These are phyloP conservation scores for Podochytrium sp. DNA, from an alignment of 192 early-diverging fungal genomes.

Conservation along the genomic window DNA sequence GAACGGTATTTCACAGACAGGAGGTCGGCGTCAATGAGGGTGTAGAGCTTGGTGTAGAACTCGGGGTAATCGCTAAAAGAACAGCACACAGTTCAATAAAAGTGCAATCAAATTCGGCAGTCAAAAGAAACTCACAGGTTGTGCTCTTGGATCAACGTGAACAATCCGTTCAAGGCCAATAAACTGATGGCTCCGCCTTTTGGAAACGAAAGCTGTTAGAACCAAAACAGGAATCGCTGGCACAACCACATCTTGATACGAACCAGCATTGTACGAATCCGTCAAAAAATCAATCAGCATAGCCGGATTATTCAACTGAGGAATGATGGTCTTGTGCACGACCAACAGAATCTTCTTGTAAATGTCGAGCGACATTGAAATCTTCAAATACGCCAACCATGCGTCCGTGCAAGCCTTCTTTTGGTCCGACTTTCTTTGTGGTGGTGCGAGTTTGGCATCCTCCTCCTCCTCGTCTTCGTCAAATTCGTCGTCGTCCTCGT, in stretches of 20 bases:
- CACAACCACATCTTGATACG: too few relatives aligned
- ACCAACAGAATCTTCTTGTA: slow-evolving; percentile 83
- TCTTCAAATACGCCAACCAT: slow-evolving; percentile 78
- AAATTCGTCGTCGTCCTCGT: neutral
- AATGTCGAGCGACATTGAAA: slow-evolving; percentile 69
- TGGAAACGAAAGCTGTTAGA: neutral
- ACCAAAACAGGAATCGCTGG: neutral
- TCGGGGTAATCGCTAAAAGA: slow-evolving; percentile 90
- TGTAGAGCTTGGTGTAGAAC: slow-evolving; percentile 94
- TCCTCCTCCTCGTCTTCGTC: slow-evolving; percentile 1
- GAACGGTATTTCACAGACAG: slow-evolving; percentile 95
- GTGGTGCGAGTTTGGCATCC: slow-evolving; percentile 2
- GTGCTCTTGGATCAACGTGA: slow-evolving; percentile 93
- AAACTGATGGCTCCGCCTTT: slow-evolving; percentile 86
- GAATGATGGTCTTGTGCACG: slow-evolving; percentile 89
- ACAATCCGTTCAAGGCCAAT: slow-evolving; percentile 93
- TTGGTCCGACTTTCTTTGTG: slow-evolving; percentile 51
- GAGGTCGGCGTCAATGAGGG: slow-evolving; percentile 84
- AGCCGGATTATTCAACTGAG: slow-evolving; percentile 77
- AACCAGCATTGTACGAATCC: slow-evolving; percentile 80
- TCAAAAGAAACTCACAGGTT: slow-evolving; percentile 78
- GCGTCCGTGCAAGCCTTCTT: slow-evolving; percentile 73
- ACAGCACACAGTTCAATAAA: neutral
- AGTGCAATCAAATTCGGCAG: neutral
- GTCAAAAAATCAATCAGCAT: slow-evolving; percentile 93